Evolutionary conservation across 768 basidiomycete genomes (phyloP), one percentile per base, ranked within the genome.

Genomic region (Mycena indigotica): DNA sequence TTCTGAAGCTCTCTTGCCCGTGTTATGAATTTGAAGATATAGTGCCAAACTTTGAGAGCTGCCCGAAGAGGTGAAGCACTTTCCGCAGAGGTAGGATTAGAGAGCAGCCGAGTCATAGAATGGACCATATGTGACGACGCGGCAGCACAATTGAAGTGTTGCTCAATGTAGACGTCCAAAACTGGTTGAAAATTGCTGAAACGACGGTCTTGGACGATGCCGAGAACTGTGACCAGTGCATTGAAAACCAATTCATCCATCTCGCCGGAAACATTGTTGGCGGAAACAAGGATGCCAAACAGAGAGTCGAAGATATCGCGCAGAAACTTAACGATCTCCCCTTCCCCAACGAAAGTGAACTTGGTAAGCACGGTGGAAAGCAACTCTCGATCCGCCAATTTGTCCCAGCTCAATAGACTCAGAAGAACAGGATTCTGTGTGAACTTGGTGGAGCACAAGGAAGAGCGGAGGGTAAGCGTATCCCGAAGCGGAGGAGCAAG

Each of bases 121-220:
- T 84, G 85, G 38, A 98, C 84, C 66, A 98, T 87, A 67, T 88
- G 91, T 21, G 89, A 88, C 3, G 91, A 86, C 0, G 93, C 94
- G 10, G 86, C 73, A 3, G 91, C 84, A 66, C 85, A 91, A 60
- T 75, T 84, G 76, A 96, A 98, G 65, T 98, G 93, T 53, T 86
- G 77, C 66, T 92, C 88, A 66, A 98, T 94, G 70, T 98, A 98
- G 23, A 93, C 86, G 66, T 97, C 93, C 58, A 98, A 77, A 4
- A 96, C 94, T 2, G 93, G 88, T 64, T 91, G 88, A 79, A 98
- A 98, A 71, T 96, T 94, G 72, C 87, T 90, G 80, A 98, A 98
- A 25, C 96, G 84, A 28, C 96, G 84, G 71, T 98, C 96, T 65
- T 93, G 90, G 13, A 95, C 87, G 58, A 98, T 95, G 3, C 91